phyloP scores from a whole-genome alignment of 805 yeast genomes.

The Nakazawaea holstii region DNA sequence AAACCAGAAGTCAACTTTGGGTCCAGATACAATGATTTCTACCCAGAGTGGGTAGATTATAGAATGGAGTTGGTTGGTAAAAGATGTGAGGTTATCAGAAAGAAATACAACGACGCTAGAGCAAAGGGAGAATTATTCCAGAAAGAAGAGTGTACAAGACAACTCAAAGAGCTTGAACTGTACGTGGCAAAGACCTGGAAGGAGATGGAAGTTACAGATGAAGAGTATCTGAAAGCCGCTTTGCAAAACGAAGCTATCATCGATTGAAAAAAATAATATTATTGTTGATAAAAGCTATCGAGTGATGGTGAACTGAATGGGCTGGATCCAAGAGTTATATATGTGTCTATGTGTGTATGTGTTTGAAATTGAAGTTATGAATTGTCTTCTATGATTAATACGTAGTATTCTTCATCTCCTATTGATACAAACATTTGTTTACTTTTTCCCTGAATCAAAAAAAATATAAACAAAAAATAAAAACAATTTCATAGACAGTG shows the following conservation, averaged over 20 bases:
- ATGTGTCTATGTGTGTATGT: too few relatives aligned
- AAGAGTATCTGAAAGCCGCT: slow-evolving; percentile 16
- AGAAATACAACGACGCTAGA: slow-evolving; percentile 18
- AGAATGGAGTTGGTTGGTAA: slow-evolving; percentile 29
- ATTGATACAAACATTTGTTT: neutral
- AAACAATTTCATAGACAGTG: too few relatives aligned
- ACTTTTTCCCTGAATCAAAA: neutral
- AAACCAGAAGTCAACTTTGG: slow-evolving; percentile 33
- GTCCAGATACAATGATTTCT: slow-evolving; percentile 31
- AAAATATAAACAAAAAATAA: too few relatives aligned
- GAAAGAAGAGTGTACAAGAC: slow-evolving; percentile 29
- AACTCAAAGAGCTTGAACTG: slow-evolving; percentile 25
- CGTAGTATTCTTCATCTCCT: too few relatives aligned
- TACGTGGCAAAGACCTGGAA: slow-evolving; percentile 26
- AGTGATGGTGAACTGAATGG: too few relatives aligned
- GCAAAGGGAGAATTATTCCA: slow-evolving; percentile 27
- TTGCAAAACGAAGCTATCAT: neutral
- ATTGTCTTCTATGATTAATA: too few relatives aligned
- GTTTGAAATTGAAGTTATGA: too few relatives aligned
- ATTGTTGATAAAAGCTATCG: too few relatives aligned
- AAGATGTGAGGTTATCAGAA: slow-evolving; percentile 24
- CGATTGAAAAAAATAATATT: too few relatives aligned
- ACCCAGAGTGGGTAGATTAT: slow-evolving; percentile 34
- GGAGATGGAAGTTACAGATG: slow-evolving; percentile 28
- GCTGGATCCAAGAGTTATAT: too few relatives aligned